A percentile compares a stretch with the other conserved stretches of the same genome.
Evolutionary conservation across 768 basidiomycete genomes (phyloP).

Genomic region (Lentinula guzmanii): DNA sequence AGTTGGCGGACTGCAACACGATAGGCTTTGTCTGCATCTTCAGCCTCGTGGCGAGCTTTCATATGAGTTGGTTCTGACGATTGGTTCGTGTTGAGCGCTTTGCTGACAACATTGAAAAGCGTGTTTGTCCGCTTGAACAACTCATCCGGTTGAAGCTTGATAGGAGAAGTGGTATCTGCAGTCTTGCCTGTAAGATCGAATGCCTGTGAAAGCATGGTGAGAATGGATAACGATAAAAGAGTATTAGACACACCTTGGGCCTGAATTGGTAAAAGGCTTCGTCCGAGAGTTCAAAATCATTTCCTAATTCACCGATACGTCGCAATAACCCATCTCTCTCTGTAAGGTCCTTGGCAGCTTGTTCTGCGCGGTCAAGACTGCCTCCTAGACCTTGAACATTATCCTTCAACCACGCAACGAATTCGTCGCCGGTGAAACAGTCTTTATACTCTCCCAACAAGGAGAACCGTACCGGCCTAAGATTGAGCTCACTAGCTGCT

Average conservation of each 20-base stretch:
- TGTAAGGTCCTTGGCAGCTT: conserved; percentile 59
- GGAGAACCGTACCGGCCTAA: conserved; percentile 70
- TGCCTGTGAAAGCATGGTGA: conserved; percentile 31
- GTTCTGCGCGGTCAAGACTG: conserved; percentile 72
- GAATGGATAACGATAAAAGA: not conserved
- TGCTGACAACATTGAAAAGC: conserved; percentile 66
- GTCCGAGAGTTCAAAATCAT: conserved; percentile 70
- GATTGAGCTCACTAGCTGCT: conserved; percentile 66
- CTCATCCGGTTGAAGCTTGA: conserved; percentile 33
- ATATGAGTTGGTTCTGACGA: conserved; percentile 63
- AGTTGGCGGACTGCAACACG: conserved; percentile 75
- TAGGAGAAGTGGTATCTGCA: conserved; percentile 14
- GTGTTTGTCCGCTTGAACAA: conserved; percentile 65
- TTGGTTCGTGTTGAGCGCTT: conserved; percentile 51
- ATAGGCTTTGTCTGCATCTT: conserved; percentile 75
- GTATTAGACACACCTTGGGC: conserved; percentile 48
- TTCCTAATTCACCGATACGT: conserved; percentile 78
- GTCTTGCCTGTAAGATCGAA: conserved; percentile 48
- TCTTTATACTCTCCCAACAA: conserved; percentile 80
- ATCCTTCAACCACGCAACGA: conserved; percentile 76
- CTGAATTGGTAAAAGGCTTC: conserved; percentile 85
- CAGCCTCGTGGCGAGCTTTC: conserved; percentile 69
- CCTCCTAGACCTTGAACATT: conserved; percentile 77
- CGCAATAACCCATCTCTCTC: conserved; percentile 59
- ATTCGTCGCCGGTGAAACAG: conserved; percentile 86